A percentile compares a stretch with the other conserved stretches of the same genome.
These are phyloP conservation scores for Amanita rimosa DNA, from an alignment of 768 basidiomycete genomes.

Conservation along the genomic window DNA sequence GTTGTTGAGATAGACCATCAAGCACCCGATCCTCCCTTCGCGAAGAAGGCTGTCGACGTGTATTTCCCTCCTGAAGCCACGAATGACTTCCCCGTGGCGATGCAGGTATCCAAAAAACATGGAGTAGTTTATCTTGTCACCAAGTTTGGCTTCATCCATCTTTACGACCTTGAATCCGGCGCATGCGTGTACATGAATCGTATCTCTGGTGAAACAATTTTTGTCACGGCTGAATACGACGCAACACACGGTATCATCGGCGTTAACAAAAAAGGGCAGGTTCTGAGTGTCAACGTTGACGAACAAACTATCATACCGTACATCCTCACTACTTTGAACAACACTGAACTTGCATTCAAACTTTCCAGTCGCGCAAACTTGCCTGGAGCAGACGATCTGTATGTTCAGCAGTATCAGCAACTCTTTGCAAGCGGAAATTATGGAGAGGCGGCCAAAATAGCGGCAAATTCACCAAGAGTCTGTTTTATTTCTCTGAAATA, in stretches of 20 bases:
- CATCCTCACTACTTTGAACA: slow-evolving; percentile 87
- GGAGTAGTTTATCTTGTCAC: slow-evolving; percentile 97
- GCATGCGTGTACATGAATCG: slow-evolving; percentile 99
- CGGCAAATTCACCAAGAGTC: slow-evolving; percentile 92
- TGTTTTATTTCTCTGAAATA: slow-evolving; percentile 11
- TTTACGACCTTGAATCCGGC: slow-evolving; percentile 96
- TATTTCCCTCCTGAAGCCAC: slow-evolving; percentile 98
- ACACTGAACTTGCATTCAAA: slow-evolving; percentile 96
- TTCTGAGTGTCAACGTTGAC: slow-evolving; percentile 92
- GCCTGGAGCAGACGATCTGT: slow-evolving; percentile 95
- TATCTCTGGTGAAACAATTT: slow-evolving; percentile 98
- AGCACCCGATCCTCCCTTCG: slow-evolving; percentile 84
- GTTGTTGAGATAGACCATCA: slow-evolving; percentile 97
- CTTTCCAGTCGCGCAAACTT: slow-evolving; percentile 92
- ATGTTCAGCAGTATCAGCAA: slow-evolving; percentile 87
- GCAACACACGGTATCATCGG: slow-evolving; percentile 92
- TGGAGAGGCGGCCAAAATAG: slow-evolving; percentile 92
- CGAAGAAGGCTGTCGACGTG: slow-evolving; percentile 96
- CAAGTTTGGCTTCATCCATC: slow-evolving; percentile 98
- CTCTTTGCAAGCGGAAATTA: slow-evolving; percentile 84
- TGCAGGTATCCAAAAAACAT: slow-evolving; percentile 97
- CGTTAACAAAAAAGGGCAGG: slow-evolving; percentile 99
- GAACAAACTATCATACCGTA: slow-evolving; percentile 95
- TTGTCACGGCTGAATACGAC: slow-evolving; percentile 96
- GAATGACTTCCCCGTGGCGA: slow-evolving; percentile 98